These are phyloP conservation scores for Boletus rubropictus DNA, from an alignment of 768 basidiomycete species.

Conservation along the genomic window DNA sequence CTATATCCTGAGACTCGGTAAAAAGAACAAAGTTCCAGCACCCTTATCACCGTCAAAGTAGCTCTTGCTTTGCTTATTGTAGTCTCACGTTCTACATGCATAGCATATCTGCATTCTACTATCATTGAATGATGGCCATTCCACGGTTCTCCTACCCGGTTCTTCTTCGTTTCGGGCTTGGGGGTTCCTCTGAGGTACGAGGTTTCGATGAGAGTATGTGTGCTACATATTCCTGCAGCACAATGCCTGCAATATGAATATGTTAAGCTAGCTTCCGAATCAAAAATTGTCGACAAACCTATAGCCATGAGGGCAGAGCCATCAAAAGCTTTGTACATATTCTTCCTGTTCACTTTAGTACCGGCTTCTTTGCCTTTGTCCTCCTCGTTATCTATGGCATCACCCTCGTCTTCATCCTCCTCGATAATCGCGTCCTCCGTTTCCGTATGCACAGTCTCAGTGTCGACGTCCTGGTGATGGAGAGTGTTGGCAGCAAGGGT, in stretches of 20 bases:
- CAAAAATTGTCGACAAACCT: slow-evolving; percentile 37
- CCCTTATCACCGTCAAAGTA: slow-evolving; percentile 11
- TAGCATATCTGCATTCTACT: slow-evolving; percentile 6
- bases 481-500: slow-evolving; percentile 12
- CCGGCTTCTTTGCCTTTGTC: slow-evolving; percentile 5
- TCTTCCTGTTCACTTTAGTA: slow-evolving; percentile 25
- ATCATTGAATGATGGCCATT: background rate
- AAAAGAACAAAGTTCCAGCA: slow-evolving; percentile 14
- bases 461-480: background rate
- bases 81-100: background rate
- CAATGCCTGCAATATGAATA: slow-evolving; percentile 45
- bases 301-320: slow-evolving; percentile 70
- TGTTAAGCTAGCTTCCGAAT: background rate
- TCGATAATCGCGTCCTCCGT: slow-evolving; percentile 13
- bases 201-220: slow-evolving; percentile 18
- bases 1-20: slow-evolving; percentile 25
- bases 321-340: slow-evolving; percentile 74
- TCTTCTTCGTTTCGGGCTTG: slow-evolving; percentile 8
- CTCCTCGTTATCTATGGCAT: slow-evolving; percentile 3
- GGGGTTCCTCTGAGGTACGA: background rate
- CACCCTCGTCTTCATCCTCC: slow-evolving; percentile 14
- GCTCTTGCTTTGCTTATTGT: background rate
- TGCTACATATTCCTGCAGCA: slow-evolving; percentile 62
- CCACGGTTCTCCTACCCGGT: background rate
- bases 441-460: slow-evolving; percentile 11